Evolutionary conservation across 176 grass and related monocot species (phyloP).

Genomic region (Aegilops sharonensis): DNA sequence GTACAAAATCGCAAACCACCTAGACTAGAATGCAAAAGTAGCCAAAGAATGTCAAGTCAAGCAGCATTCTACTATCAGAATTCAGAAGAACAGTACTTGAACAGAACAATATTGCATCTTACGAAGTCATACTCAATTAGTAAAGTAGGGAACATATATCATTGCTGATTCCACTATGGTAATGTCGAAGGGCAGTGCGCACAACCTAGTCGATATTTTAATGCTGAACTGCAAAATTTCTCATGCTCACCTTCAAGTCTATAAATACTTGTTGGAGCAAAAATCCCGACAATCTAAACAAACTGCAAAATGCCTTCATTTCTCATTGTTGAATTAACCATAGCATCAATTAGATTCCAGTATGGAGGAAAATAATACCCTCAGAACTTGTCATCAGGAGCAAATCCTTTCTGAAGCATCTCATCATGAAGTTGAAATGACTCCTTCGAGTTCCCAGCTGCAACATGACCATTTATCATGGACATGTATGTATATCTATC

Average conservation of each 20-base stretch:
- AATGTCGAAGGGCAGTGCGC: neutral
- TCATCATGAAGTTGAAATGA: conserved; percentile 89
- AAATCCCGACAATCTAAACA: neutral
- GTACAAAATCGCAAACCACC: neutral
- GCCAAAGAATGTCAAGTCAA: neutral
- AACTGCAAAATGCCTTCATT: neutral
- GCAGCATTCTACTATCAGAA: neutral
- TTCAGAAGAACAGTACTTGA: neutral
- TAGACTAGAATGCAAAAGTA: neutral
- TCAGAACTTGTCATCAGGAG: conserved; percentile 90
- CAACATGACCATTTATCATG: conserved; percentile 81
- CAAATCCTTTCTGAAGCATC: conserved; percentile 89
- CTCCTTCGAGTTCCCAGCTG: conserved; percentile 70
- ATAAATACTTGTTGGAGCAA: neutral
- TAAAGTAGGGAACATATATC: conserved; percentile 11
- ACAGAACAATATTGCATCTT: neutral
- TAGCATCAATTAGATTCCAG: neutral
- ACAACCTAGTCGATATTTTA: neutral
- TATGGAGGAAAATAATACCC: neutral
- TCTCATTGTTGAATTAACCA: conserved; percentile 3
- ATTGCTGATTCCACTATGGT: neutral
- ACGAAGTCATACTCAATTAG: neutral
- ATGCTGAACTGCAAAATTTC: conserved; percentile 17
- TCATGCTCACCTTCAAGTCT: conserved; percentile 22
- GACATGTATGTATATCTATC: conserved; percentile 91